Conservation (phyloP, 2,329 filamentous ascomycete species). For the Lasiodiplodia sp. region DNA sequence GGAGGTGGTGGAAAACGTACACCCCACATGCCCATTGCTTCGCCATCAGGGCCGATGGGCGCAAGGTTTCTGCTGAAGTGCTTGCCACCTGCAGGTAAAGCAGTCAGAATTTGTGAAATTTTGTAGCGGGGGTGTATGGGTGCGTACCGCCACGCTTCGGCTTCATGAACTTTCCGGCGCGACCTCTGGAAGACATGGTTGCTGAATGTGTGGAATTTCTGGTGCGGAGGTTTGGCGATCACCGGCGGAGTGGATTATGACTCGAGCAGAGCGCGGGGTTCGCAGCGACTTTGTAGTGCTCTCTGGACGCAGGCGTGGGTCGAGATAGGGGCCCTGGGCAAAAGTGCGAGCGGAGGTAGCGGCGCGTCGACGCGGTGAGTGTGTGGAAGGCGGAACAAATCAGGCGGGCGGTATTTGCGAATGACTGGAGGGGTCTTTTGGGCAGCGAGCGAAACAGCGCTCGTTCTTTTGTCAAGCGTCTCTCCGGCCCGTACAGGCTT, state of each 20-base stretch:
- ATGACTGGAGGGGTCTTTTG: constrained; percentile 11
- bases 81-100: constrained; percentile 75
- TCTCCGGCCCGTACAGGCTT: not conserved
- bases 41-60: constrained; percentile 87
- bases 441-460: constrained; percentile 30
- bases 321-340: not conserved
- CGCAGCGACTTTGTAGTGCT: not conserved
- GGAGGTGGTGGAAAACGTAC: constrained; percentile 54
- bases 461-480: constrained; percentile 29
- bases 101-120: not conserved
- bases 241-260: constrained; percentile 6
- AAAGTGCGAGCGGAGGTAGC: not conserved
- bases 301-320: not conserved
- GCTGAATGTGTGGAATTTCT: constrained; percentile 18
- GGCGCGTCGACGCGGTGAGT: not conserved
- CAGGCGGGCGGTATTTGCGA: constrained; percentile 21
- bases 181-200: constrained; percentile 69
- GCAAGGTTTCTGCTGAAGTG: constrained; percentile 92
- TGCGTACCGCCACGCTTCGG: constrained; percentile 84
- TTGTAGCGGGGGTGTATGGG: not conserved
- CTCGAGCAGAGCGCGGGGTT: constrained; percentile 26
- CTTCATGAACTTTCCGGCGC: constrained; percentile 94
- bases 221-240: constrained; percentile 13
- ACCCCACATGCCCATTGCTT: constrained; percentile 87
- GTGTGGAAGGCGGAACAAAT: not conserved